phyloP scores from a whole-genome alignment of 495 filamentous ascomycete species.

The Hypoxylon lenormandii region DNA sequence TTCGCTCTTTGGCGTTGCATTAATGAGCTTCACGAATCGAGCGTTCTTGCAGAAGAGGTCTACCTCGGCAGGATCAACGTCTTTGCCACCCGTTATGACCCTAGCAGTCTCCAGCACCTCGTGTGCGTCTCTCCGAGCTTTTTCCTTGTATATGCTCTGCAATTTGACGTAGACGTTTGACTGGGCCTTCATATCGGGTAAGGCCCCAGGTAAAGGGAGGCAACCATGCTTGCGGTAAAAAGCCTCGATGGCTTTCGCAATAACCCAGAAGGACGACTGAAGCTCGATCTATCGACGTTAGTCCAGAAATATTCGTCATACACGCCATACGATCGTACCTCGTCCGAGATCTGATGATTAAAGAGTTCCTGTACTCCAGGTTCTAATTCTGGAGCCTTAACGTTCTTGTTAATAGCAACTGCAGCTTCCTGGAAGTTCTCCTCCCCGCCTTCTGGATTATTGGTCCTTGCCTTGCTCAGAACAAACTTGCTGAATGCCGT shows the following conservation, averaged over 20 bases:
- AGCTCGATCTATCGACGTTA: constrained; percentile 54
- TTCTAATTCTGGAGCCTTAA: constrained; percentile 70
- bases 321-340: constrained; percentile 53
- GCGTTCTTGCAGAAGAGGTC: constrained; percentile 96
- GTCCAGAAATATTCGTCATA: constrained; percentile 34
- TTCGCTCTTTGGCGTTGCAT: constrained; percentile 51
- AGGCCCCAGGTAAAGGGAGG: constrained; percentile 84
- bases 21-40: constrained; percentile 88
- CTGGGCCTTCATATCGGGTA: constrained; percentile 98
- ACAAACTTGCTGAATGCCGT: constrained; percentile 80
- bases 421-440: constrained; percentile 97
- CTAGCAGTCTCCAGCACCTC: constrained; percentile 81
- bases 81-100: constrained; percentile 62
- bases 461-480: constrained; percentile 71
- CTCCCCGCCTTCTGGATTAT: constrained; percentile 87
- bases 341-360: constrained; percentile 64
- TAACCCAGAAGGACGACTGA: constrained; percentile 82
- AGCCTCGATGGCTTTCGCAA: constrained; percentile 78
- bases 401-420: constrained; percentile 84
- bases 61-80: constrained; percentile 79
- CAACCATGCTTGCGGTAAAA: constrained; percentile 78
- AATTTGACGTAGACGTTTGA: constrained; percentile 90
- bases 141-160: constrained; percentile 93
- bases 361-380: constrained; percentile 81
- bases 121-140: constrained; percentile 81